Evolutionary conservation across 495 filamentous ascomycete species (phyloP).

Genomic region (Cercophora scortea): DNA sequence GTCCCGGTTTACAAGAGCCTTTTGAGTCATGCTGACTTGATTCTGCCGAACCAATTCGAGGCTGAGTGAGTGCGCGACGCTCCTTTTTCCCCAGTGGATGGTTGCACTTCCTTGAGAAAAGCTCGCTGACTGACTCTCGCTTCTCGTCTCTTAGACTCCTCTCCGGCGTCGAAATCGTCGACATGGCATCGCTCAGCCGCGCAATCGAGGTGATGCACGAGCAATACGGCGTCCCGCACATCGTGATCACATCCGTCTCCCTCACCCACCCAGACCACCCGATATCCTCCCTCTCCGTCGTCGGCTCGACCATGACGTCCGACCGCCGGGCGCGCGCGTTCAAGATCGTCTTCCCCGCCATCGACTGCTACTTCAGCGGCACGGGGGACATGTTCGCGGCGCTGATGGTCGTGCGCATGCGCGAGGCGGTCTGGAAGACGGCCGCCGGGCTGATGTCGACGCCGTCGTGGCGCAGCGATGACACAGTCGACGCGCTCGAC

Average conservation of each 20-base stretch:
- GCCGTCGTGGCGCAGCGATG: conserved; percentile 60
- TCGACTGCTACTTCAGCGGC: conserved; percentile 89
- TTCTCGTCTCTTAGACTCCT: conserved; percentile 49
- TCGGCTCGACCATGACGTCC: conserved; percentile 67
- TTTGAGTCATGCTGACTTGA: conserved; percentile 75
- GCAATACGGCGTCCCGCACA: conserved; percentile 71
- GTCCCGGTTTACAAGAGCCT: conserved; percentile 83
- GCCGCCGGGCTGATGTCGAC: conserved; percentile 35
- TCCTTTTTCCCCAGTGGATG: not conserved
- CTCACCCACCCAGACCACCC: conserved; percentile 32
- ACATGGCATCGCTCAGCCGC: conserved; percentile 57
- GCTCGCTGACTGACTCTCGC: not conserved
- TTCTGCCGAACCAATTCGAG: conserved; percentile 95
- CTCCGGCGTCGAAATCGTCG: conserved; percentile 74
- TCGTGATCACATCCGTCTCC: conserved; percentile 83
- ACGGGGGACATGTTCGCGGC: conserved; percentile 99
- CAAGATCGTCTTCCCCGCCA: conserved; percentile 72
- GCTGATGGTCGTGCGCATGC: conserved; percentile 77
- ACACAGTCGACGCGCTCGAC: conserved; percentile 57
- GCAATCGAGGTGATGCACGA: conserved; percentile 74
- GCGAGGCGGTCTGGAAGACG: conserved; percentile 57
- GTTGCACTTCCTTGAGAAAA: not conserved
- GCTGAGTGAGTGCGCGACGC: conserved; percentile 65
- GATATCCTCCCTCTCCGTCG: conserved; percentile 55
- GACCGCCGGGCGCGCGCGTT: conserved; percentile 65